Percentiles rank a stretch among this genome's conserved stretches.
Evolutionary conservation across 805 yeast species (phyloP).

Genomic region (Candida qinlingensis): DNA sequence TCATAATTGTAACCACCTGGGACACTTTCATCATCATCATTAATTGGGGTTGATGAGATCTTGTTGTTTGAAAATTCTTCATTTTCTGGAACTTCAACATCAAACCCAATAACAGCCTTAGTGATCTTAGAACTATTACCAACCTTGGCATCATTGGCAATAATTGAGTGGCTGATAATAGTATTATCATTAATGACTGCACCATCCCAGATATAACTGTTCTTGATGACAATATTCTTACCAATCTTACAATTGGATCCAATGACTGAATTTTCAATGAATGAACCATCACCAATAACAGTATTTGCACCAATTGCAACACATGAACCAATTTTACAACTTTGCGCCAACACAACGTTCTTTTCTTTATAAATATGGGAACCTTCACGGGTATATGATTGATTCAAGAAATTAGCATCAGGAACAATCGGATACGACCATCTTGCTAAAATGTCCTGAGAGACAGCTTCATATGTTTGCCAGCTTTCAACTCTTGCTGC

Average conservation of each 20-base stretch:
- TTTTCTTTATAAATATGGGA: constrained; percentile 87
- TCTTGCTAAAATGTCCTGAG: constrained; percentile 84
- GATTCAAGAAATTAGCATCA: constrained; percentile 71
- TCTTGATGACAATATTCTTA: constrained; percentile 58
- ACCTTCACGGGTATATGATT: constrained; percentile 72
- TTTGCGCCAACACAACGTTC: constrained; percentile 85
- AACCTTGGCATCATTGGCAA: constrained; percentile 61
- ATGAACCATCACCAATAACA: constrained; percentile 68
- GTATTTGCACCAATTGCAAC: constrained; percentile 81
- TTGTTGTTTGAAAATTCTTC: constrained; percentile 8
- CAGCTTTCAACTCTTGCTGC: constrained; percentile 95
- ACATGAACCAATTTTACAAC: constrained; percentile 77
- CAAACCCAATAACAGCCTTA: constrained; percentile 77
- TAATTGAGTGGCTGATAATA: constrained; percentile 53
- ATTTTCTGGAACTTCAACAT: constrained; percentile 51
- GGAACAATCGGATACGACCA: constrained; percentile 92
- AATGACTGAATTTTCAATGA: constrained; percentile 64
- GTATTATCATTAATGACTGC: constrained; percentile 65
- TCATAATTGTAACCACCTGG: constrained; percentile 31
- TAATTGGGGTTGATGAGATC: constrained; percentile 8
- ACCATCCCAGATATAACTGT: constrained; percentile 87
- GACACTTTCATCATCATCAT: constrained; percentile 16
- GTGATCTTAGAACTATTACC: constrained; percentile 46
- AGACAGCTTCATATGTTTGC: constrained; percentile 87
- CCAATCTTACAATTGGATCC: constrained; percentile 89